These are phyloP conservation scores for Punica granatum DNA, from an alignment of 345 rosid genomes.

Conservation along the genomic window DNA sequence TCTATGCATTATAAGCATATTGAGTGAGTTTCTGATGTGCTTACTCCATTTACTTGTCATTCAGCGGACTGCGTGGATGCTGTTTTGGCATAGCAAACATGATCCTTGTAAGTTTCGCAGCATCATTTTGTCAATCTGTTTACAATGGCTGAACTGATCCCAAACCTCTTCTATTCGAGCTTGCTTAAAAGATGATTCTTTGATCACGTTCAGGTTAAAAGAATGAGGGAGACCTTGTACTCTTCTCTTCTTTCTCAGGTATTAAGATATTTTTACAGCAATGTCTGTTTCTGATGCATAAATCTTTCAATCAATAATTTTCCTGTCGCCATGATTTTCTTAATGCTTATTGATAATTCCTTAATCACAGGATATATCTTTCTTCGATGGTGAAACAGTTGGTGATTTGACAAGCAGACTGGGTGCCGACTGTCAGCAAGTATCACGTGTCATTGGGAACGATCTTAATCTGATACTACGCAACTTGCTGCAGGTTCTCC, in stretches of 20 bases:
- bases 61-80: conserved; percentile 92
- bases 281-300: not conserved
- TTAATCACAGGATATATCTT: conserved; percentile 69
- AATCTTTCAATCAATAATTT: not conserved
- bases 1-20: not conserved
- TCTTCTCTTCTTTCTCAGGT: conserved; percentile 93
- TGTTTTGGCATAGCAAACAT: conserved; percentile 91
- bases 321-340: not conserved
- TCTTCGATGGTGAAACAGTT: conserved; percentile 89
- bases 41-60: conserved; percentile 23
- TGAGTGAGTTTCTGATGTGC: conserved; percentile 18
- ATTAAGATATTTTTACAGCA: conserved; percentile 10
- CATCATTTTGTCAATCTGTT: not conserved
- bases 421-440: conserved; percentile 98
- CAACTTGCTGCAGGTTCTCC: conserved; percentile 77
- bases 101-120: conserved; percentile 77
- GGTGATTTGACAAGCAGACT: conserved; percentile 99
- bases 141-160: no score
- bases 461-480: conserved; percentile 85
- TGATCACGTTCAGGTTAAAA: conserved; percentile 55
- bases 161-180: not conserved
- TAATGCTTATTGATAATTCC: conserved; percentile 3
- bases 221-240: conserved; percentile 91
- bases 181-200: not conserved
- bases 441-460: conserved; percentile 85